Evolutionary conservation across 2,329 filamentous ascomycete species (phyloP), one percentile per base, ranked within the genome.

Genomic region (Didymella keratinophila): DNA sequence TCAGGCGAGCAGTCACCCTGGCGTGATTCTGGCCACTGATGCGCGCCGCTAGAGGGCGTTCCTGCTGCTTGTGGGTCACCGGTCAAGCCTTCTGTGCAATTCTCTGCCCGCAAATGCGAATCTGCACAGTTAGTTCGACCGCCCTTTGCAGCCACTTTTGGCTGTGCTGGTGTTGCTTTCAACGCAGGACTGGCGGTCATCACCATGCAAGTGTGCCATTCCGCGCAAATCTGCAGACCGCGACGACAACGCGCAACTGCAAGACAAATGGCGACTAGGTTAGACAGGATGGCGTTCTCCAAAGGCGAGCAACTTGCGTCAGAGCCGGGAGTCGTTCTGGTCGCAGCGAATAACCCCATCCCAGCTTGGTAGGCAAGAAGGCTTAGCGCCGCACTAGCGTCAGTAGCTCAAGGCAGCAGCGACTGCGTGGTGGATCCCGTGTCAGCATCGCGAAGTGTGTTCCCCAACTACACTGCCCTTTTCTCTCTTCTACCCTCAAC

Each of bases 301-400:
- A 23, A 23, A 44, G 51, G 59, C 52, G 58, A 39, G 52, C 54
- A 34, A 53, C 48, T 58, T 57, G 65, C 61, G 66, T 66, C 56
- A 59, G 52, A 64, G 58, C 52, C 42, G 50, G 53, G 50, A 53
- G 41, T 32, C 51, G 52, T 50, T 60, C 52, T 68, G 64, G 57
- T 54, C 57, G 58, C 62, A 63, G 64, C 70, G 68, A 72, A 71
- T 69, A 60, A 61, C 62, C 45, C 54, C 52, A 42, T 46, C 36
- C 30, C 57, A 59, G 65, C 39, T 23, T 63, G 65, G 59, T 56
- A 51, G 60, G 62, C 65, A 58, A 57, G 56, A 59, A 51, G 65
- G 65, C 66, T 69, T 69, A 68, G 68, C 63, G 37, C 20, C 18
- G 37, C 37, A 20, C 37, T 41, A 41, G 37, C 20, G 16, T 2